Evolutionary conservation across 768 basidiomycete genomes (phyloP), one percentile per base, ranked within the genome.

Genomic region (Tylopilus vinaceipallidus): DNA sequence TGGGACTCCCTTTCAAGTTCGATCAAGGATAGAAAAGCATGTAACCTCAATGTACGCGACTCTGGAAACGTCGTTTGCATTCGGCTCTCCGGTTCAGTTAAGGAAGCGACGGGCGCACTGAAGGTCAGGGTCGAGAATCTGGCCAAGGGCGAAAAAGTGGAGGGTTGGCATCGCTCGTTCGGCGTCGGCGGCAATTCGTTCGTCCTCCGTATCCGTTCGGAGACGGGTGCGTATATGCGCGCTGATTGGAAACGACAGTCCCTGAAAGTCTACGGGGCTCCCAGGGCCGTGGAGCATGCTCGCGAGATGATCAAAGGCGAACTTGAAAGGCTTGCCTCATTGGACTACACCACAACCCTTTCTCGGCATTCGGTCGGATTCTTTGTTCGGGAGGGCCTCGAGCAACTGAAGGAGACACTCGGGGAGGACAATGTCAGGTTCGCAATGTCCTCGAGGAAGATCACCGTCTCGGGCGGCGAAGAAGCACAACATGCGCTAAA

Each of bases 121-220:
- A 84, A 83, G 65, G 82, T 84, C 12, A 68, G 82, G 44, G 77
- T 81, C 0, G 83, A 84, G 60, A 75, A 69, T 44, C 59, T 84
- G 33, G 75, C 73, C 3, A 70, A 69, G 20, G 83, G 83, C 6
- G 75, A 78, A 34, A 75, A 65, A 30, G 65, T 84, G 3, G 64
- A 65, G 4, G 71, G 71, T 29, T 84, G 81, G 82, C 81, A 83
- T 61, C 64, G 70, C 29, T 71, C 71, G 0, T 71, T 82, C 49
- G 58, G 54, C 2, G 40, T 29, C 53, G 26, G 30, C 6, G 55
- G 19, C 8, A 70, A 60, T 42, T 26, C 54, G 2, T 78, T 80
- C 43, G 57, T 77, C 39, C 54, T 55, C 24, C 65, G 60, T 0
- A 57, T 80, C 16, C 54, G 62, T 22, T 42, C 49, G 9, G 62